A percentile compares a stretch with the other conserved stretches of the same genome.
These are phyloP conservation scores for Phytophthora brassicae DNA, from an alignment of 352 stramenopile species.

Conservation along the genomic window DNA sequence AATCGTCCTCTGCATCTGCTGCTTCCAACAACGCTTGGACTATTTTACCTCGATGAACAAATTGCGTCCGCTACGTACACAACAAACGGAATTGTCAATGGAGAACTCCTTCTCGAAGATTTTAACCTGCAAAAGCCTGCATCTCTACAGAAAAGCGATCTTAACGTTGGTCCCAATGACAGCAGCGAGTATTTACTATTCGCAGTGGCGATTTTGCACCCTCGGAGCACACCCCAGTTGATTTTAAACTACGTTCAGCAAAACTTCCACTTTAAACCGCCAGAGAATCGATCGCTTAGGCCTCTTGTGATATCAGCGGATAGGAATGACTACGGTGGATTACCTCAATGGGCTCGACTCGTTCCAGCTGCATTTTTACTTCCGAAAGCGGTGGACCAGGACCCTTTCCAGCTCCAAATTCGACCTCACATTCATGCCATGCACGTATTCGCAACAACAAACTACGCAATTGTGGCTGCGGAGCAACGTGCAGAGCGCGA, in stretches of 20 bases:
- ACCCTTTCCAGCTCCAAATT: slow-evolving; percentile 61
- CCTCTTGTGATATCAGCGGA: slow-evolving; percentile 18
- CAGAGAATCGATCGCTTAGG: slow-evolving; percentile 21
- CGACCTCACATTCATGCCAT: slow-evolving; percentile 57
- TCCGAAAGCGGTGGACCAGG: slow-evolving; percentile 44
- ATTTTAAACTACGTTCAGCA: slow-evolving; percentile 69
- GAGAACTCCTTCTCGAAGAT: slow-evolving; percentile 66
- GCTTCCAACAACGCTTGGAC: slow-evolving; percentile 56
- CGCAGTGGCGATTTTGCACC: slow-evolving; percentile 61
- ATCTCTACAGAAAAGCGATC: slow-evolving; percentile 1
- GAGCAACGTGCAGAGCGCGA: slow-evolving; percentile 60
- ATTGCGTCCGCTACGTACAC: slow-evolving; percentile 65
- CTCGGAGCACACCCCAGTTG: slow-evolving; percentile 56
- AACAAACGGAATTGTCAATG: slow-evolving; percentile 62
- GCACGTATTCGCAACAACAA: slow-evolving; percentile 44
- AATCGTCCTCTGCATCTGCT: slow-evolving; percentile 71
- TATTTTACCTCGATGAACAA: slow-evolving; percentile 74
- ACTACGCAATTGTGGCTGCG: slow-evolving; percentile 40
- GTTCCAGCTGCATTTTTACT: slow-evolving; percentile 38
- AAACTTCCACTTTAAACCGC: slow-evolving; percentile 63
- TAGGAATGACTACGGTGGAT: slow-evolving; percentile 16
- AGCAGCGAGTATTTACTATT: slow-evolving; percentile 65
- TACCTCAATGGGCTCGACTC: slow-evolving; percentile 23
- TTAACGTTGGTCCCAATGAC: not conserved
- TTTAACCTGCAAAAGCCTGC: slow-evolving; percentile 50